phyloP scores from a whole-genome alignment of 176 grass and related monocot species.

The Phyllostachys edulis region DNA sequence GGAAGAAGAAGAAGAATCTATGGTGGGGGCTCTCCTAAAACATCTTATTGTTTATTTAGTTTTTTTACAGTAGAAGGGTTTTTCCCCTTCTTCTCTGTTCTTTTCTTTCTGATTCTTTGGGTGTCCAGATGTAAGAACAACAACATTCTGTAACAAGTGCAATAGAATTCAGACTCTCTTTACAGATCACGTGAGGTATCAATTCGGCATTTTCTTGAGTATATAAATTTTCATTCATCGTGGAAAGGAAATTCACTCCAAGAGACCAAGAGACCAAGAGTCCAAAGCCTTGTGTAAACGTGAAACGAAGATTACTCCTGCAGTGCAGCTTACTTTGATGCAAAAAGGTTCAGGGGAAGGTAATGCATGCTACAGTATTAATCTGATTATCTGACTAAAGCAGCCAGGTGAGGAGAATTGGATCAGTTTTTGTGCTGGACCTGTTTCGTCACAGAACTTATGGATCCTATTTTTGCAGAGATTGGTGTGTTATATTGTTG shows the following conservation, averaged over 20 bases:
- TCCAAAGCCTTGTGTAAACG: no score
- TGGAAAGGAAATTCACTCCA: not conserved
- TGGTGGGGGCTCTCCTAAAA: constrained; percentile 13
- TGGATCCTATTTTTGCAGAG: constrained; percentile 46
- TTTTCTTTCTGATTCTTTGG: constrained; percentile 11
- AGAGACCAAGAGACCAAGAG: no score
- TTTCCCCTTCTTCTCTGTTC: not conserved
- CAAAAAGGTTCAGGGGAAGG: no score
- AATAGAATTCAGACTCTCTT: constrained; percentile 22
- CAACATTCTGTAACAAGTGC: constrained; percentile 43
- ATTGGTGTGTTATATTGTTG: constrained; percentile 77
- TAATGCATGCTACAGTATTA: not conserved
- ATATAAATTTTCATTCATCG: no score
- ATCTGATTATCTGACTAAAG: constrained; percentile 17
- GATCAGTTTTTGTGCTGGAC: not conserved
- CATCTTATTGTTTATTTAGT: constrained; percentile 18
- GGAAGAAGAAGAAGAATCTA: constrained; percentile 27
- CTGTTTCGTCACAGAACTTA: not conserved
- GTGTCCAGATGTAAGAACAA: constrained; percentile 38
- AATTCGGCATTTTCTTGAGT: not conserved
- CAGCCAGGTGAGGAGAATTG: not conserved
- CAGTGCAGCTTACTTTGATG: no score
- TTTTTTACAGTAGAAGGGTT: constrained; percentile 1
- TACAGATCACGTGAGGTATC: not conserved
- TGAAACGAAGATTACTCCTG: no score